These are phyloP conservation scores for Bauhinia variegata DNA, from an alignment of 306 rosid genomes.

Conservation along the genomic window DNA sequence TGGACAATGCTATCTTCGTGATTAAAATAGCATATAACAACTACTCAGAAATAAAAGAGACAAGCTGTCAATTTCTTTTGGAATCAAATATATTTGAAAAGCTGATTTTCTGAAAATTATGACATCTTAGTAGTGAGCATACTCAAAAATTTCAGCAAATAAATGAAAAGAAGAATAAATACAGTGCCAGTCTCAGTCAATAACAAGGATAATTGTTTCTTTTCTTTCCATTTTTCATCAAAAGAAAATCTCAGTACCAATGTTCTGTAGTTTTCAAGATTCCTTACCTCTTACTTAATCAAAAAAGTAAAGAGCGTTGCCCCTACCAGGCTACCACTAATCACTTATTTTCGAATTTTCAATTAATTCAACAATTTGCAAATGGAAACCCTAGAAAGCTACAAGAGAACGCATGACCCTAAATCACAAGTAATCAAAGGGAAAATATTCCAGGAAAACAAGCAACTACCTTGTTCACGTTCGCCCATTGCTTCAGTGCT, in stretches of 20 bases:
- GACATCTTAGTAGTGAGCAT: constrained; percentile 5
- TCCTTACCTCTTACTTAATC: background rate
- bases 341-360: background rate
- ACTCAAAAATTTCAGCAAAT: background rate
- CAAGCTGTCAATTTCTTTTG: background rate
- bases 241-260: background rate
- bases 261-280: background rate
- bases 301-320: background rate
- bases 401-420: background rate
- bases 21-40: background rate
- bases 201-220: background rate
- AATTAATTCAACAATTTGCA: background rate
- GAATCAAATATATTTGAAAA: background rate
- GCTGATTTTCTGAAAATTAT: background rate
- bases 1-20: background rate
- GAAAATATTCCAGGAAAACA: background rate
- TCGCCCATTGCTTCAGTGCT: background rate
- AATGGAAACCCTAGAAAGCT: constrained; percentile 28
- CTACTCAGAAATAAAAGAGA: background rate
- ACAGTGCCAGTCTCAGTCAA: background rate
- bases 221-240: background rate
- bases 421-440: background rate
- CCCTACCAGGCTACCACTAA: background rate
- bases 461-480: constrained; percentile 44
- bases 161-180: too few species aligned